Evolutionary conservation across 2,329 filamentous ascomycete species (phyloP), one percentile per base, ranked within the genome.

Genomic region (Taxawa tesnikishii): DNA sequence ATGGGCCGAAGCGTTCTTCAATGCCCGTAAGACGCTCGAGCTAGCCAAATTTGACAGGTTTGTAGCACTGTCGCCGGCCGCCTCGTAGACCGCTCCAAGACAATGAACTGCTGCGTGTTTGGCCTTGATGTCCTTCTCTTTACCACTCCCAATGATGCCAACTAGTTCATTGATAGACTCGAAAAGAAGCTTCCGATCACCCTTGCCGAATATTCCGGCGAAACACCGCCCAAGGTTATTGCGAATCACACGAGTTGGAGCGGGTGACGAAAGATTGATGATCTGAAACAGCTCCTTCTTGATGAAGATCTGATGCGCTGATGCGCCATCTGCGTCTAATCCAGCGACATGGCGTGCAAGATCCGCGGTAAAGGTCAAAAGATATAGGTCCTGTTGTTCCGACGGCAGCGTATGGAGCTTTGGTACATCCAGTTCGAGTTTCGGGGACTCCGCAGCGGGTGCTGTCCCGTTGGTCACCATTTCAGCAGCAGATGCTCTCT

Each of bases 241-340:
- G 46, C 90, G 75, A 51, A 94, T 80, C 25, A 94, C 81, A 52
- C 90, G 74, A 26, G 84, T 88, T 23, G 88, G 84, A 29, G 81
- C 72, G 34, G 88, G 88, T 25, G 83, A 70, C 29, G 75, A 55
- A 24, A 98, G 73, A 48, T 79, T 85, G 54, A 98, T 72, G 53
- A 98, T 80, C 59, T 94, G 84, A 56, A 96, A 83, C 43, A 94
- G 70, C 67, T 96, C 85, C 55, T 83, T 87, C 60, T 94, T 94
- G 47, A 98, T 69, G 53, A 83, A 83, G 47, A 85, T 76, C 58
- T 98, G 90, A 60, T 94, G 82, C 9, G 82, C 73, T 14, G 83
- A 88, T 44, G 87, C 81, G 51, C 82, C 81, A 45, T 94, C 83
- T 39, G 75, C 67, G 32, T 75, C 72, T 28, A 96, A 70, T 11